These are phyloP conservation scores for Lasiodiplodia sp. DNA, from an alignment of 2,329 filamentous ascomycete genomes.

Conservation along the genomic window DNA sequence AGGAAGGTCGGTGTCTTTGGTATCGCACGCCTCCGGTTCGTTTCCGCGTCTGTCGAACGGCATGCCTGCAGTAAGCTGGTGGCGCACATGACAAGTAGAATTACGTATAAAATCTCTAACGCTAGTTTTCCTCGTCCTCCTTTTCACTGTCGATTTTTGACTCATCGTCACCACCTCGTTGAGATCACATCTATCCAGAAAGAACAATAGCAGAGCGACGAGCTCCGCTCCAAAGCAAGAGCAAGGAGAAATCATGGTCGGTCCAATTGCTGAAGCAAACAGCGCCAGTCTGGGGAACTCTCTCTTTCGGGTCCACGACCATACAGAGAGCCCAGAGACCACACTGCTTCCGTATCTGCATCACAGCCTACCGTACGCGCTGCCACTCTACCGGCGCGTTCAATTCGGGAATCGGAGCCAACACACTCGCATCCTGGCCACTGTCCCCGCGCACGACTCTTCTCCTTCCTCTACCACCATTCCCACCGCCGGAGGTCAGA, in stretches of 20 bases:
- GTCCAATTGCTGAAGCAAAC: not conserved
- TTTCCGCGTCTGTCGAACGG: not conserved
- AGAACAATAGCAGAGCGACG: not conserved
- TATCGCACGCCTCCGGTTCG: conserved; percentile 4
- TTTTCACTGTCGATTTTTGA: not conserved
- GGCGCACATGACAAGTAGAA: conserved; percentile 10
- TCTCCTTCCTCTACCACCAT: conserved; percentile 37
- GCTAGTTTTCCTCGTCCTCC: not conserved
- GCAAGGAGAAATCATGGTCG: not conserved
- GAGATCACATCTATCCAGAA: not conserved
- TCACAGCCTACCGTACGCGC: conserved; percentile 62
- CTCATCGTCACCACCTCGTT: not conserved
- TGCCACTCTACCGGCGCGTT: conserved; percentile 68
- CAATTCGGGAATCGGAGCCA: conserved; percentile 61
- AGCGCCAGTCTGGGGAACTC: not conserved
- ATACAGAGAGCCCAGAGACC: conserved; percentile 51
- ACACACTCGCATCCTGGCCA: conserved; percentile 45
- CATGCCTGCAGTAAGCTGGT: conserved; percentile 4
- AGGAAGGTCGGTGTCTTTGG: conserved; percentile 8
- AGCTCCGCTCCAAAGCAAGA: not conserved
- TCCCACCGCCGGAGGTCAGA: conserved; percentile 7
- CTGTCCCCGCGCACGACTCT: conserved; percentile 37
- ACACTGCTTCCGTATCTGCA: conserved; percentile 58
- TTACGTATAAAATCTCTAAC: conserved; percentile 8
- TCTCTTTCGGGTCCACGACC: conserved; percentile 2